Evolutionary conservation across 768 basidiomycete species (phyloP), one percentile per base, ranked within the genome.

Genomic region (Lentinula boryana): DNA sequence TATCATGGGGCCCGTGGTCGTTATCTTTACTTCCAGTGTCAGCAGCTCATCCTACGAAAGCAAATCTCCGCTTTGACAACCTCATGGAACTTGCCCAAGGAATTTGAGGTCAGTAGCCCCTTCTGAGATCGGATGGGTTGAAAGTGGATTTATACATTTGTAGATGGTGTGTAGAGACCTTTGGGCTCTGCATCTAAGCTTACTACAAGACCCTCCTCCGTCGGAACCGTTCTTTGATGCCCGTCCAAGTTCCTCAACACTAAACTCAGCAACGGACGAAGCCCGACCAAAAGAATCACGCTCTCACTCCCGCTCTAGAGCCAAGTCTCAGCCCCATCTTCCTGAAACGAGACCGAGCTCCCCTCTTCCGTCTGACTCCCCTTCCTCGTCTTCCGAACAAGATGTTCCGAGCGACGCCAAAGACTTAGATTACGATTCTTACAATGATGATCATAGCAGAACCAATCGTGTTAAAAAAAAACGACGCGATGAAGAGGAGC

Each of bases 1-100:
- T 95, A 93, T 67, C 88, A 93, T 65, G 94, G 93, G 6, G 80
- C 84, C 15, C 81, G 88, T 61, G 91, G 86, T 13, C 81, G 86
- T 41, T 93, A 82, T 68, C 85, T 89, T 60, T 92, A 91, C 66
- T 89, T 92, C 63, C 88, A 95, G 64, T 91, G 89, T 66, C 77
- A 92, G 38, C 95, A 97, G 71, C 74, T 93, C 0, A 75, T 97
- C 58, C 75, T 96, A 10, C 80, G 94, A 35, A 83, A 86, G 66
- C 94, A 97, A 71, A 74, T 94, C 12, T 76, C 74, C 5, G 79
- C 80, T n/a, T 71, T 94, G 60, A 79, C 69, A 4, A 67, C 68
- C 12, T 65, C 84, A 9, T 94, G 93, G 93, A 70, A 75, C n/a
- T 76, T 95, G 21, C 92, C 92, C 6, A 68, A 77, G 0, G 89